Percentiles rank a stretch among this genome's conserved stretches.
phyloP scores from a whole-genome alignment of 2,329 filamentous ascomycete species.

The Aspergillus sp. region DNA sequence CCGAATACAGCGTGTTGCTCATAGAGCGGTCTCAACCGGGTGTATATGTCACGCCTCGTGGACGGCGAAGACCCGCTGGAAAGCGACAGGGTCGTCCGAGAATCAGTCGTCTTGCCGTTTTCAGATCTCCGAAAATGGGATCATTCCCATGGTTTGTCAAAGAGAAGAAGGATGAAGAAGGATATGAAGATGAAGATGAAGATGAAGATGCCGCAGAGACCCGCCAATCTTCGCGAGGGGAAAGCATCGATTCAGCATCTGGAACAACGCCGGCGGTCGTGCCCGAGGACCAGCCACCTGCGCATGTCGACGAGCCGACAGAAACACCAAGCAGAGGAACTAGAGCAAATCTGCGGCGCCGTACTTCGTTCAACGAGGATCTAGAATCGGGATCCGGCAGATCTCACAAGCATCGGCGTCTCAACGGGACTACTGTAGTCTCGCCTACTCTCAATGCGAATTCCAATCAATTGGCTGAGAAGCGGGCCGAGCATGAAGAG shows the following conservation, averaged over 20 bases:
- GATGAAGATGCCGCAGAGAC: slow-evolving; percentile 6
- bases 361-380: background rate
- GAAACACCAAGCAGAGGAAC: slow-evolving; percentile 1
- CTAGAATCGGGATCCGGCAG: background rate
- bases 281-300: background rate
- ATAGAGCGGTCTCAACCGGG: slow-evolving; percentile 40
- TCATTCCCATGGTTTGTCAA: slow-evolving; percentile 38
- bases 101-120: slow-evolving; percentile 40
- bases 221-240: background rate
- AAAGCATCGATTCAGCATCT: background rate
- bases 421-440: slow-evolving; percentile 11
- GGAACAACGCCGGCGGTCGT: background rate
- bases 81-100: slow-evolving; percentile 39
- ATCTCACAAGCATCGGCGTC: slow-evolving; percentile 19
- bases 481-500: background rate
- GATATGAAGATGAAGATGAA: slow-evolving; percentile 8
- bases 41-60: slow-evolving; percentile 42
- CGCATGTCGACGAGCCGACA: background rate
- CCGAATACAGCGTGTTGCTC: slow-evolving; percentile 38
- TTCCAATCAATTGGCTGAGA: background rate
- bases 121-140: slow-evolving; percentile 34
- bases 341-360: slow-evolving; percentile 5
- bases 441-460: background rate
- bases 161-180: slow-evolving; percentile 2
- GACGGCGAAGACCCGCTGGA: slow-evolving; percentile 38